Percentiles rank a stretch among this genome's conserved stretches.
phyloP scores from a whole-genome alignment of 2,329 filamentous ascomycete species.

The Colletotrichum tropicale region DNA sequence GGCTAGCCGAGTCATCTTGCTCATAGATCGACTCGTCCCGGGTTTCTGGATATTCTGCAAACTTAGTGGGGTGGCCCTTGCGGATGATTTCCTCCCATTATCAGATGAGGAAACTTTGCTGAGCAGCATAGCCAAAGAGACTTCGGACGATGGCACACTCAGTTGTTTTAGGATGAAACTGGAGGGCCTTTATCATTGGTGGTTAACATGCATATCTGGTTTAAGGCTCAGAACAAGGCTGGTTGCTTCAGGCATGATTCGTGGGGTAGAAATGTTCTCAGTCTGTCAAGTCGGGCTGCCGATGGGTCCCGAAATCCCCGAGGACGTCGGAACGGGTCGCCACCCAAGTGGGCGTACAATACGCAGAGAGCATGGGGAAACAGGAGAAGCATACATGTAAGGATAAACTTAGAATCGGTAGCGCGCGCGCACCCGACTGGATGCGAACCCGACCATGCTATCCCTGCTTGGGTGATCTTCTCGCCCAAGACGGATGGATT shows the following conservation, averaged over 20 bases:
- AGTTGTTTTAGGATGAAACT: neutral
- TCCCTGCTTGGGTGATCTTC: neutral
- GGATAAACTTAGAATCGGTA: neutral
- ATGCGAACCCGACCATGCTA: neutral
- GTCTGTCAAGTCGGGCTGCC: neutral
- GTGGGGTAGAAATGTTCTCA: neutral
- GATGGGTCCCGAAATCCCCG: neutral
- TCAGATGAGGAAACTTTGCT: neutral
- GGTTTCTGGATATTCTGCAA: neutral
- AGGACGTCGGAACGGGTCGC: neutral
- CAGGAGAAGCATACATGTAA: neutral
- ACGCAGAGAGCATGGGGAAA: neutral
- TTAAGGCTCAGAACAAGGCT: neutral
- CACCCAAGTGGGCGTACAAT: neutral
- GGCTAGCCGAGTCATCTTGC: neutral
- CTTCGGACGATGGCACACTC: neutral
- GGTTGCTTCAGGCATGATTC: neutral
- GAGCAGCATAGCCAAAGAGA: neutral
- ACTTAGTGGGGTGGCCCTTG: neutral
- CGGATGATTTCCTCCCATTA: neutral
- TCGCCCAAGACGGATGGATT: neutral
- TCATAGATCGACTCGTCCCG: neutral
- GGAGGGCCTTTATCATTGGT: neutral
- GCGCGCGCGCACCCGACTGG: neutral
- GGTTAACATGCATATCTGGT: neutral